phyloP scores from a whole-genome alignment of 371 early-diverging fungal species.

The Capillidium rhysosporum region DNA sequence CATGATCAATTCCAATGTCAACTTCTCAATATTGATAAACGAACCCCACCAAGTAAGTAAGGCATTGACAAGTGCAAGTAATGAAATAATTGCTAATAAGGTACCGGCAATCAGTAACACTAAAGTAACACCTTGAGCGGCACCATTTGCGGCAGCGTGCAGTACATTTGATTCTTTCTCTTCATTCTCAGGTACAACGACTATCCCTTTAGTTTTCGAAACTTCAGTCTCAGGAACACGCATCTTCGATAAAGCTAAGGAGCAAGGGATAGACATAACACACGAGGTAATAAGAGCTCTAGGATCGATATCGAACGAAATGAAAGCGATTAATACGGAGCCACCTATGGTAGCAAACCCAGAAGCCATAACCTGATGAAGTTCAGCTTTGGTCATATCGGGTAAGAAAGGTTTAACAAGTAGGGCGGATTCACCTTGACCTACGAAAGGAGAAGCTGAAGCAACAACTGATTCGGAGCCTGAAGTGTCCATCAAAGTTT shows the following conservation, averaged over 20 bases:
- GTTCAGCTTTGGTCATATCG: constrained; percentile 65
- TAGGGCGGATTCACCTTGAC: constrained; percentile 69
- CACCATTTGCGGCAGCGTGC: constrained; percentile 74
- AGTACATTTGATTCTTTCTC: constrained; percentile 51
- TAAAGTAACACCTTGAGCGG: constrained; percentile 62
- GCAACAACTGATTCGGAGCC: constrained; percentile 80
- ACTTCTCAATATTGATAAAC: constrained; percentile 37
- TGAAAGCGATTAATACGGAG: constrained; percentile 63
- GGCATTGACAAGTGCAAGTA: constrained; percentile 44
- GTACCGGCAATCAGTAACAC: constrained; percentile 51
- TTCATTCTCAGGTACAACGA: constrained; percentile 31
- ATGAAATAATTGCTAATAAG: constrained; percentile 50
- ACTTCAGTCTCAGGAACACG: constrained; percentile 69
- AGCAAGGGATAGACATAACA: constrained; percentile 84
- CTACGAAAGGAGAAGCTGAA: constrained; percentile 63
- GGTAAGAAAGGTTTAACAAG: constrained; percentile 63
- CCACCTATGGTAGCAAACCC: constrained; percentile 84
- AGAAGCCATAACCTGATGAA: constrained; percentile 79
- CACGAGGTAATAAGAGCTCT: constrained; percentile 57
- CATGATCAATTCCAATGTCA: constrained; percentile 46
- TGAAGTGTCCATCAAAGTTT: constrained; percentile 50
- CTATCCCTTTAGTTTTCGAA: constrained; percentile 43
- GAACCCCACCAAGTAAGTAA: constrained; percentile 52
- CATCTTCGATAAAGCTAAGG: constrained; percentile 66
- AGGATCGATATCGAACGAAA: constrained; percentile 41